phyloP scores from a whole-genome alignment of 2,329 filamentous ascomycete genomes.

The Clonostachys byssicola region DNA sequence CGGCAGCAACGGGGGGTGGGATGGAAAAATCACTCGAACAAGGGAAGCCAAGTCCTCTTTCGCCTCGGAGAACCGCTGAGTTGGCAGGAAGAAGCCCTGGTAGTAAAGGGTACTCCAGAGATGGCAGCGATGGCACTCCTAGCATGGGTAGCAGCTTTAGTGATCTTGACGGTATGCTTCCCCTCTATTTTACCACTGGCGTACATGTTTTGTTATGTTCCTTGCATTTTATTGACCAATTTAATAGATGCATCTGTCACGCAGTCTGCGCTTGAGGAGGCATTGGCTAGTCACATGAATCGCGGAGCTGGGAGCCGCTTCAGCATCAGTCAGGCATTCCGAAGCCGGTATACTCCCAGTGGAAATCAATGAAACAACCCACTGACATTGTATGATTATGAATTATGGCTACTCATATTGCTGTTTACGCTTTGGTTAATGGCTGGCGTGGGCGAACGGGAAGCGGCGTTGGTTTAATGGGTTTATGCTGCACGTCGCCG shows the following conservation, averaged over 20 bases:
- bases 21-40: slow-evolving; percentile 20
- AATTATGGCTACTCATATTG: no score
- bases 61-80: slow-evolving; percentile 56
- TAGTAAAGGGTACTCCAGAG: slow-evolving; percentile 43
- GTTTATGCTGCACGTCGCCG: background rate
- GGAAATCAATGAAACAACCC: background rate
- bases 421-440: no score
- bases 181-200: background rate
- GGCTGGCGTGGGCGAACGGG: no score
- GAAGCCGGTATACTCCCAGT: slow-evolving; percentile 51
- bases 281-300: slow-evolving; percentile 53
- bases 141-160: slow-evolving; percentile 86
- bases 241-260: slow-evolving; percentile 70
- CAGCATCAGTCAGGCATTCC: slow-evolving; percentile 64
- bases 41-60: slow-evolving; percentile 39
- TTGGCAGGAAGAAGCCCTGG: slow-evolving; percentile 50
- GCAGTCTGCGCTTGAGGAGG: slow-evolving; percentile 76
- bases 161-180: slow-evolving; percentile 68
- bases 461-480: no score
- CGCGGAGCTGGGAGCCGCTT: slow-evolving; percentile 41
- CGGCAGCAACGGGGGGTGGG: slow-evolving; percentile 27
- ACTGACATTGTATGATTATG: no score
- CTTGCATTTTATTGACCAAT: slow-evolving; percentile 1
- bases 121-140: slow-evolving; percentile 69
- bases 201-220: background rate